Evolutionary conservation across 2,329 filamentous ascomycete genomes (phyloP), one percentile per base, ranked within the genome.

Genomic region (Fusarium napiforme): DNA sequence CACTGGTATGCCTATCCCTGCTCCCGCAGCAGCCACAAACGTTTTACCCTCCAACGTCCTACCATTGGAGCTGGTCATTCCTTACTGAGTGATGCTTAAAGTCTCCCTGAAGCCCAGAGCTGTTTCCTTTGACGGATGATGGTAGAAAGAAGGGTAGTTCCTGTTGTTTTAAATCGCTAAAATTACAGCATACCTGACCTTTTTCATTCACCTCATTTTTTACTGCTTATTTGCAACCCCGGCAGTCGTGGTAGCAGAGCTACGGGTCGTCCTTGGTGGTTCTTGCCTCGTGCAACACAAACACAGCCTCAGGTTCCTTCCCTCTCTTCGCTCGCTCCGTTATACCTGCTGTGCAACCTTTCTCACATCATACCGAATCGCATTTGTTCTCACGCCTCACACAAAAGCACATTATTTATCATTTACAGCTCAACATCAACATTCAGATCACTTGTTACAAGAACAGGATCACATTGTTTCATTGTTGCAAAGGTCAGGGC

Each of bases 1-100:
- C 57, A 42, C 45, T 47, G 55, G 45, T 67, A 77, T 77, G 73
- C 76, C 46, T 67, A 78, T 77, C 76, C 76, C 73, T 78, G 76
- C 59, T 72, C 75, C 75, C 68, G 69, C 71, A 70, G 57, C 37
- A 72, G 75, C 76, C 76, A 74, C 73, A 65, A 67, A 62, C 69
- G 73, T 73, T 73, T 55, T 60, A 36, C 60, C 66, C 39, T 77
- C 71, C 73, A 77, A 77, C 74, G 76, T 72, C 67, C 67, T 63
- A 57, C 50, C 50, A 64, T 62, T 62, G 60, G 64, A 66, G 64
- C 66, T 71, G 65, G 60, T 53, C 75, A 77, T 78, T 78, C 76
- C 72, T 67, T 43, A 46, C 40, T 62, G 42, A 45, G 43, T 50
- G 61, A 67, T 71, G 66, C 45, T 78, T 78, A 78, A 78, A 78